Base-by-base conservation (phyloP, 306 rosid genomes). In the Vigna radiata region DNA sequence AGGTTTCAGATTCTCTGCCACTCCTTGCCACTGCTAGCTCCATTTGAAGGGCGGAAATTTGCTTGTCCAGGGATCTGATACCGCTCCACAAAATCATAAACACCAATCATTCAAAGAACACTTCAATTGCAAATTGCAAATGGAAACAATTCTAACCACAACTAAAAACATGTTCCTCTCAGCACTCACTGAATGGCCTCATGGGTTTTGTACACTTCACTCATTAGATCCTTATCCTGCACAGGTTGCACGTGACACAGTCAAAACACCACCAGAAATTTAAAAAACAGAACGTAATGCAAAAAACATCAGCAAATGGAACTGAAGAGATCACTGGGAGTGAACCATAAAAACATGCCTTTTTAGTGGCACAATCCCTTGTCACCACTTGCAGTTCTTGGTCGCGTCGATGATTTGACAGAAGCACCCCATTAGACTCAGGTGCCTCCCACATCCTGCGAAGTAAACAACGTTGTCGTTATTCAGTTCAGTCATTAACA, bases 161-260 rank as follows among this genome's bases (percentile, higher is more conserved):
- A 60, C 61, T 78, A 43, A 39, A 67, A 47, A 37, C 36, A 59
- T 56, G 52, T 58, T 58, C 59, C 23, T 54, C 48, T 27, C 66
- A 73, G 31, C 68, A 92, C 97, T 88, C 84, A 92, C 97, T 85
- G 88, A 81, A 92, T 86, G 27, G 97, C 90, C 78, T 84, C 93
- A 49, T 92, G 92, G 53, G 93, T 87, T 80, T 62, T 92, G 89
- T 81, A 80, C 75, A 92, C 86, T 60, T 89, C 86, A 52, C 49
- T 41, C 82, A 87, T 79, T 29, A 85, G 83, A 59, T 85, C 92
- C 83, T 78, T 73, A 18, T 53, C 50, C 50, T 52, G 18, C 49
- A 50, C 31, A 49, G 82, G 85, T 83, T 84, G 86, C 84, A 86
- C 82, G 87, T 84, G 72, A 61, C 47, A 18, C 50, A 73, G 73